A percentile compares a stretch with the other conserved stretches of the same genome.
Evolutionary conservation across 2,329 filamentous ascomycete species (phyloP).

Genomic region (Fusarium camptoceras): DNA sequence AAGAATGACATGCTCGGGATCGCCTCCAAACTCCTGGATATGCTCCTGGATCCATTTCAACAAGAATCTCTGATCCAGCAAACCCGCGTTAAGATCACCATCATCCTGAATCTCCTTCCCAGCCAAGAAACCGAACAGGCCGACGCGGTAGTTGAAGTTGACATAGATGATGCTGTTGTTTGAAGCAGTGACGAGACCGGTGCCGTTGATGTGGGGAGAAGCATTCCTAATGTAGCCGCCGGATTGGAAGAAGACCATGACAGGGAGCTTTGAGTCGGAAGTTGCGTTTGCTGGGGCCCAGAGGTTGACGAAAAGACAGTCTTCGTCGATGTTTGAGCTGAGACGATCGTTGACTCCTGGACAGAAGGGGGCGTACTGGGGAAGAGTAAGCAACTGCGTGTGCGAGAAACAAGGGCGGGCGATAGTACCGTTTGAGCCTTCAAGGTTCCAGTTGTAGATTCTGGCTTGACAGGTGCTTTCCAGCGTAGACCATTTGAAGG

Average conservation of each 20-base stretch:
- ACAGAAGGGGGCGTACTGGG: constrained; percentile 60
- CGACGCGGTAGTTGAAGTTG: constrained; percentile 73
- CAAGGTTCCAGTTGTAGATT: constrained; percentile 49
- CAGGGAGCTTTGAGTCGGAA: constrained; percentile 49
- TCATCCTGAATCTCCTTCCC: constrained; percentile 65
- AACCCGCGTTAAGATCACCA: constrained; percentile 71
- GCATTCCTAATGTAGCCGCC: constrained; percentile 61
- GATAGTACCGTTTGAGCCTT: constrained; percentile 50
- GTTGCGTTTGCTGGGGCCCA: constrained; percentile 56
- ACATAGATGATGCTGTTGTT: constrained; percentile 64
- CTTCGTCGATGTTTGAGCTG: constrained; percentile 50
- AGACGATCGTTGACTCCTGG: constrained; percentile 51
- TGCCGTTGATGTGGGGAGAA: constrained; percentile 66
- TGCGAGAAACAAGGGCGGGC: no score
- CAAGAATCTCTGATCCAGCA: constrained; percentile 71
- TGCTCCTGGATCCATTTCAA: constrained; percentile 72
- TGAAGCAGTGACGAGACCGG: constrained; percentile 58
- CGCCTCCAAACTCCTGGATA: constrained; percentile 69
- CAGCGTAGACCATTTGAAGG: constrained; percentile 64
- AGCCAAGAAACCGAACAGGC: constrained; percentile 71
- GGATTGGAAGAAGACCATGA: constrained; percentile 58
- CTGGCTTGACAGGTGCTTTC: constrained; percentile 61
- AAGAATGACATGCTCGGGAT: constrained; percentile 69
- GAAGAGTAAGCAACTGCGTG: background rate
- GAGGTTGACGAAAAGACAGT: constrained; percentile 62